Evolutionary conservation across 352 stramenopile species (phyloP), one percentile per base, ranked within the genome.

Genomic region (Phytophthora sojae): DNA sequence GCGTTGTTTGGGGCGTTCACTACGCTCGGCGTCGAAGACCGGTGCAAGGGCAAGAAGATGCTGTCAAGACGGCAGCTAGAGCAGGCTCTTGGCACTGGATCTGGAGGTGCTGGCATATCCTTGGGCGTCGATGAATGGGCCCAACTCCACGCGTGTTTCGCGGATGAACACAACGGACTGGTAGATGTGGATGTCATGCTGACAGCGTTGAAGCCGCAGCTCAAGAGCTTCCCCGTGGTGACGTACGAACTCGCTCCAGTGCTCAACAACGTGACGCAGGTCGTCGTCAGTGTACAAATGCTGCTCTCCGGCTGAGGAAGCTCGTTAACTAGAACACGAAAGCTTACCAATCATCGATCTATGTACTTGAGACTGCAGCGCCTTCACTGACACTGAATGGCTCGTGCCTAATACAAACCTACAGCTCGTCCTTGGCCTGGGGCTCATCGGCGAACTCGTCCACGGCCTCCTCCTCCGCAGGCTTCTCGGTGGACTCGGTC

Each of bases 401-500:
- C 26, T 14, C 64, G 47, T 68, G 52, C 50, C 56, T 61, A 66
- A 19, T 39, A 47, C 61, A 61, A 60, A 55, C 56, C 69, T 89
- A 89, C 57, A 89, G 70, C 63, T 89, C 81, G 64, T 83, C 76
- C 76, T 86, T 89, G 30, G 44, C 59, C 42, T 80, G 78, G 5
- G 59, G 55, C 35, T 81, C 76, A n/a, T 89, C 82, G 25, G 83
- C 81, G 56, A 91, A 85, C 67, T 92, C 77, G 58, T 92, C 80
- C 45, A 86, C 77, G 15, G 75, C 63, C 30, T 69, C 71, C 14
- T 71, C 67, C 15, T 65, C 57, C 14, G 62, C 69, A 19, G 54
- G 51, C 11, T 70, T 66, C 14, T 69, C 70, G 1, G 42, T 51
- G 5, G 64, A 47, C 39, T 82, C 62, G 6, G 66, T 75, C 14